Evolutionary conservation across 192 early-diverging fungal species (phyloP).

Genomic region (Globomyces pollinis-pini): DNA sequence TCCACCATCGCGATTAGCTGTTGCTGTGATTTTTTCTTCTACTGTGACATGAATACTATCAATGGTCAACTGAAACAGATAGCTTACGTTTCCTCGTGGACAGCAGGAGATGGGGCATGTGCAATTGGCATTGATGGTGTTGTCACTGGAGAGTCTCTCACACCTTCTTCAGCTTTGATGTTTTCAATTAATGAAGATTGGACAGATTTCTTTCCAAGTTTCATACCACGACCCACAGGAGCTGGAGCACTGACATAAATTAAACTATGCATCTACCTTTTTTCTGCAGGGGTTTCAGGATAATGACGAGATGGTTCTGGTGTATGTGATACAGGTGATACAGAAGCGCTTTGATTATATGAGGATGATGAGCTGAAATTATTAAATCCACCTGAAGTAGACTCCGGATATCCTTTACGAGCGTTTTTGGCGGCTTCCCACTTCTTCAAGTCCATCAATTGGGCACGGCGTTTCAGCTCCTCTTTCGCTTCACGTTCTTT

Average conservation of each 20-base stretch:
- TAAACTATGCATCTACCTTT: not conserved
- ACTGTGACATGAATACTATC: conserved; percentile 78
- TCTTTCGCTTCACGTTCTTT: conserved; percentile 98
- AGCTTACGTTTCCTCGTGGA: conserved; percentile 29
- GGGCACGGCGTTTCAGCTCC: conserved; percentile 86
- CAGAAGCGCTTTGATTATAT: not conserved
- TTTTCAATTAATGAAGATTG: conserved; percentile 71
- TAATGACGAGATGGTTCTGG: too few relatives aligned
- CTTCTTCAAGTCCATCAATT: conserved; percentile 83
- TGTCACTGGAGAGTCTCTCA: conserved; percentile 37
- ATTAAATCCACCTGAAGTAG: conserved; percentile 1
- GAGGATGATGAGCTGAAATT: not conserved
- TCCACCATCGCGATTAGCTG: conserved; percentile 84
- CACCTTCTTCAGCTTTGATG: conserved; percentile 74
- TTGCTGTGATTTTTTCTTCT: conserved; percentile 79
- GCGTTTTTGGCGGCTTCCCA: conserved; percentile 60
- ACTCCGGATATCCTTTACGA: conserved; percentile 10
- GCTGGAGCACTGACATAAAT: not conserved
- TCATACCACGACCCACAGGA: conserved; percentile 71
- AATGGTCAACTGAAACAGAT: not conserved
- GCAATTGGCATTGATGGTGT: not conserved
- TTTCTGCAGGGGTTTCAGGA: not conserved
- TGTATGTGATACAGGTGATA: not conserved
- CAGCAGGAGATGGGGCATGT: conserved; percentile 17
- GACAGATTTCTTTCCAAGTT: conserved; percentile 86